Evolutionary conservation across 495 filamentous ascomycete genomes (phyloP), one percentile per base, ranked within the genome.

Genomic region (Penicillium silybi): DNA sequence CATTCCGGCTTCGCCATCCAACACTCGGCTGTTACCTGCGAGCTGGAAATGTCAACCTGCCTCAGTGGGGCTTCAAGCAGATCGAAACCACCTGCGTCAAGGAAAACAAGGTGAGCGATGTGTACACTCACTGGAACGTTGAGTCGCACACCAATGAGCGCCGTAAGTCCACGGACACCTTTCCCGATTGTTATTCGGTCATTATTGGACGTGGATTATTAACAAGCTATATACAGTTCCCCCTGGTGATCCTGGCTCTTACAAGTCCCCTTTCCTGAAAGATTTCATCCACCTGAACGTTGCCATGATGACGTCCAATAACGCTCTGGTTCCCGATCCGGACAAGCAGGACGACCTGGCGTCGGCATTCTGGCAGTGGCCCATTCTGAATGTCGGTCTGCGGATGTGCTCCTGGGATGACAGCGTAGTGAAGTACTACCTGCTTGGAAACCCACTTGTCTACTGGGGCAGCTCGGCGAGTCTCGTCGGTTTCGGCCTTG

Each of bases 291-390:
- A 98, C 66, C 67, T 98, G 42, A 98, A 98, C 69, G 93, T 98
- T 51, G 93, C 95, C 47, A 98, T 98, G 93, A 97, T 97, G 95
- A 98, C 93, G 16, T 97, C 95, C 13, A 98, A 98, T 76, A 98
- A 98, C 66, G 93, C 93, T 35, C 82, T 98, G 18, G 92, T 98
- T 39, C 93, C 93, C 10, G 95, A 98, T 63, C 95, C 93, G 4
- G 93, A 98, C 69, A 98, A 98, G 79, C 93, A 97, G 71, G 93
- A 98, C 65, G 93, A 98, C 65, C 79, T 98, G 25, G 95, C 93
- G 39, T 97, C 93, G 17, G 81, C 91, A 50, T 96, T 92, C 75
- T 98, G 93, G 93, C 92, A 98, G 70, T 98, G 93, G 93, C 93
- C 93, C 22, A 84, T 98, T 56, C 80, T 98, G 25, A 77, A 97